These are phyloP conservation scores for Syzygium aqueum DNA, from an alignment of 345 rosid species.

Conservation along the genomic window DNA sequence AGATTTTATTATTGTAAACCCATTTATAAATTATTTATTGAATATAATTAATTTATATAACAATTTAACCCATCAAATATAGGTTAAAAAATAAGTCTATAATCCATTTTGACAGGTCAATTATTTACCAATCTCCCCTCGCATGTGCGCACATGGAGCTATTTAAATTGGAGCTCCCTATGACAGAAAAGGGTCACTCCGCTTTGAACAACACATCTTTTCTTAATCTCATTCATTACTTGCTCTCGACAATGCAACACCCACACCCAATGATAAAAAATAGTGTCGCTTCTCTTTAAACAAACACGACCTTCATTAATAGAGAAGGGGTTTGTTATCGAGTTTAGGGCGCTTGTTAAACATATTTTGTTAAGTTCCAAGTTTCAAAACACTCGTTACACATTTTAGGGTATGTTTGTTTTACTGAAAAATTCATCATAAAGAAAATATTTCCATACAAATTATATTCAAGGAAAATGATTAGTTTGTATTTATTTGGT, in stretches of 20 bases:
- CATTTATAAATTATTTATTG: no score
- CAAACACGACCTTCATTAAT: neutral
- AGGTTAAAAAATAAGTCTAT: no score
- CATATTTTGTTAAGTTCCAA: neutral
- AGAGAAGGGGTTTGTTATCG: neutral
- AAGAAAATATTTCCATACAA: no score
- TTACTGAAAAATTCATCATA: no score
- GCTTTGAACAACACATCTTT: neutral
- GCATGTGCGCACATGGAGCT: neutral
- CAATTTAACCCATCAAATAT: no score
- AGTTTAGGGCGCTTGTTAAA: neutral
- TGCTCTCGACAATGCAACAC: neutral
- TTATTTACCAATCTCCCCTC: neutral
- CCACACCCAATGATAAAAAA: no score
- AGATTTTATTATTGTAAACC: no score
- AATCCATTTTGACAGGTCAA: no score
- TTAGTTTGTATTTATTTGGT: no score
- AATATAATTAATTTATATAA: no score
- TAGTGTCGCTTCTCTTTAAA: neutral
- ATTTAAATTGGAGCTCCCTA: no score
- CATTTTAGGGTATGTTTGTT: neutral
- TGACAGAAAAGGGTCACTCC: neutral
- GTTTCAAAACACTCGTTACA: neutral
- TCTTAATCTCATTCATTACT: neutral
- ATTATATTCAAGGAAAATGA: no score